Percentiles rank a stretch among this genome's conserved stretches.
Conservation (phyloP, 768 basidiomycete genomes). For the Podaxis sp. region DNA sequence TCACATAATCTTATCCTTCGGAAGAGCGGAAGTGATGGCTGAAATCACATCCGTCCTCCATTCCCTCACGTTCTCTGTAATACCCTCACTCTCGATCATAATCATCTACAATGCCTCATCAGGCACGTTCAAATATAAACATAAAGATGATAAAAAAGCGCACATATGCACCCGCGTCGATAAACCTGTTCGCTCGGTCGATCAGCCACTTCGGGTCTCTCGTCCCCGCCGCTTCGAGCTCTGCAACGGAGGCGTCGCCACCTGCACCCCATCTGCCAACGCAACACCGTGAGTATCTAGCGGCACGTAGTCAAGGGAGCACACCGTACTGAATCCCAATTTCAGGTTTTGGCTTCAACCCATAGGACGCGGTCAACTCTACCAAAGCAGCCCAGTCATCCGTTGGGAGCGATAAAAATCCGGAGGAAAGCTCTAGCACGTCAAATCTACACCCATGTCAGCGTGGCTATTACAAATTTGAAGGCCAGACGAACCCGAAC, state of each 20-base stretch:
- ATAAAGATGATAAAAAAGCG: not conserved
- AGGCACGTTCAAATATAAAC: not conserved
- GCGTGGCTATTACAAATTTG: not conserved
- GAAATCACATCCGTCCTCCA: slow-evolving; percentile 46
- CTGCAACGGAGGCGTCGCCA: slow-evolving; percentile 37
- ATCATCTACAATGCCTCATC: slow-evolving; percentile 28
- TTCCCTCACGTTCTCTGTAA: slow-evolving; percentile 43
- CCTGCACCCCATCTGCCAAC: slow-evolving; percentile 38
- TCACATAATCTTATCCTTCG: slow-evolving; percentile 42
- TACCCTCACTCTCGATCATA: slow-evolving; percentile 48
- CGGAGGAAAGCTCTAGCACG: slow-evolving; percentile 44
- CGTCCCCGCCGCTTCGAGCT: slow-evolving; percentile 40
- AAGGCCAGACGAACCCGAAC: slow-evolving; percentile 26
- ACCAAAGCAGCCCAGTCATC: slow-evolving; percentile 42
- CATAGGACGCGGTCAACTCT: slow-evolving; percentile 36
- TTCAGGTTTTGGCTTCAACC: slow-evolving; percentile 44
- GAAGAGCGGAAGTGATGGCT: slow-evolving; percentile 37
- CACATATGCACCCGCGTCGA: slow-evolving; percentile 40
- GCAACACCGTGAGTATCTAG: not conserved
- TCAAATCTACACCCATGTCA: slow-evolving; percentile 31
- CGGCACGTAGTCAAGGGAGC: not conserved
- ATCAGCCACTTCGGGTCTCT: slow-evolving; percentile 41
- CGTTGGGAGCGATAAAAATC: slow-evolving; percentile 45
- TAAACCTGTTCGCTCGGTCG: slow-evolving; percentile 37
- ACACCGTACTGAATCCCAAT: slow-evolving; percentile 38